Conservation (phyloP, 2,329 filamentous ascomycete genomes). For the Monilinia polystroma region DNA sequence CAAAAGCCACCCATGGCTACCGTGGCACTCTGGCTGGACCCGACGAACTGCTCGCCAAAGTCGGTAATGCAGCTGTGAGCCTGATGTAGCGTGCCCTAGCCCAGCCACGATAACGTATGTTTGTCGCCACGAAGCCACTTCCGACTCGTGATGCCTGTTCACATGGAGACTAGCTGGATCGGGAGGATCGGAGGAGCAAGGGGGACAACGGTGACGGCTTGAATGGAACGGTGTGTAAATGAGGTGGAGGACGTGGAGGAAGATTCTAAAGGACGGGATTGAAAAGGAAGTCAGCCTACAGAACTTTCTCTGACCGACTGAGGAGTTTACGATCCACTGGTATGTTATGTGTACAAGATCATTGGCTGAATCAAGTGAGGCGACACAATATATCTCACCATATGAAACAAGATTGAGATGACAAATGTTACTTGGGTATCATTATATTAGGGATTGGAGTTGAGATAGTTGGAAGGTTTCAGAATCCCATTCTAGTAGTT, state of each 20-base stretch:
- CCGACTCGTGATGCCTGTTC: neutral
- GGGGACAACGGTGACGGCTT: neutral
- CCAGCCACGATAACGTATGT: neutral
- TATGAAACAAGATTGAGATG: neutral
- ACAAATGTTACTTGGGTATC: neutral
- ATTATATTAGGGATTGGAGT: neutral
- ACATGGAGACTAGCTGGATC: neutral
- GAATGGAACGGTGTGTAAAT: neutral
- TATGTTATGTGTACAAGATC: neutral
- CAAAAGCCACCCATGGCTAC: neutral
- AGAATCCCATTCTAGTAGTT: too few species aligned
- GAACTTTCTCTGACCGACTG: neutral
- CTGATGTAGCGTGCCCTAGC: neutral
- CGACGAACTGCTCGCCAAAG: neutral
- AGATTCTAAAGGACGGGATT: neutral
- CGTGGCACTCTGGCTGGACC: neutral
- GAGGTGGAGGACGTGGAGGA: neutral
- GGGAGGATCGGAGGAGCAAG: neutral
- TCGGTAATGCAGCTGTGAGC: neutral
- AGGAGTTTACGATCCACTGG: neutral
- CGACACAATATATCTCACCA: neutral
- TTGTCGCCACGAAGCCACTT: neutral
- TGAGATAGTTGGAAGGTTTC: too few species aligned
- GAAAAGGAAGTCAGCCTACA: neutral
- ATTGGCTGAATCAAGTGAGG: neutral